Evolutionary conservation across 1,284 basidiomycete species (phyloP).

Genomic region (Cryptococcus hybrid): DNA sequence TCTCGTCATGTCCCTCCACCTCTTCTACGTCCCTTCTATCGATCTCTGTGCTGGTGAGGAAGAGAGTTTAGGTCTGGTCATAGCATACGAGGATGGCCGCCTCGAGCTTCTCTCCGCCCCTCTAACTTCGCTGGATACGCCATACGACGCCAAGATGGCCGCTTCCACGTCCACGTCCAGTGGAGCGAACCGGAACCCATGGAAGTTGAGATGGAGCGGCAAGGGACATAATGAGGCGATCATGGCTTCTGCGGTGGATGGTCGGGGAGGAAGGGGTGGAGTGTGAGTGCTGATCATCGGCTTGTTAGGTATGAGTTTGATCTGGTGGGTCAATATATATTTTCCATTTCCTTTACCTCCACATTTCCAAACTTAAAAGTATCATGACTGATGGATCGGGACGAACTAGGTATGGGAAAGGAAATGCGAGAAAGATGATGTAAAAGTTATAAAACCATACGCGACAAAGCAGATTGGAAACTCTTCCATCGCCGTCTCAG

Average conservation of each 20-base stretch:
- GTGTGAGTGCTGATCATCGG: conserved; percentile 79
- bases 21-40: conserved; percentile 47
- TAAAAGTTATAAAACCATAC: conserved; percentile 17
- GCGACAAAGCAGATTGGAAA: conserved; percentile 77
- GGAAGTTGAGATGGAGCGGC: conserved; percentile 66
- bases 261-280: conserved; percentile 61
- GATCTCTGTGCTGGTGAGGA: conserved; percentile 24
- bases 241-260: conserved; percentile 76
- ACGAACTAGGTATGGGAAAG: conserved; percentile 6
- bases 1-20: conserved; percentile 79
- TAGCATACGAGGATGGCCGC: conserved; percentile 77
- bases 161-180: neutral
- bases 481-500: conserved; percentile 66
- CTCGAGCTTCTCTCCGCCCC: conserved; percentile 63
- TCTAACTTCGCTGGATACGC: neutral
- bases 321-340: conserved; percentile 8
- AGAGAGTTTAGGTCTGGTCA: conserved; percentile 57
- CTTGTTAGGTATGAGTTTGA: conserved; percentile 60
- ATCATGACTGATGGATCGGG: neutral
- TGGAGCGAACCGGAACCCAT: conserved; percentile 35
- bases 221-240: conserved; percentile 79
- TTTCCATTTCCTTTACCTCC: neutral
- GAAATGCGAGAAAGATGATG: neutral
- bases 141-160: conserved; percentile 24
- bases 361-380: neutral